phyloP scores from a whole-genome alignment of 345 rosid genomes.

The Fremontodendron californicum region DNA sequence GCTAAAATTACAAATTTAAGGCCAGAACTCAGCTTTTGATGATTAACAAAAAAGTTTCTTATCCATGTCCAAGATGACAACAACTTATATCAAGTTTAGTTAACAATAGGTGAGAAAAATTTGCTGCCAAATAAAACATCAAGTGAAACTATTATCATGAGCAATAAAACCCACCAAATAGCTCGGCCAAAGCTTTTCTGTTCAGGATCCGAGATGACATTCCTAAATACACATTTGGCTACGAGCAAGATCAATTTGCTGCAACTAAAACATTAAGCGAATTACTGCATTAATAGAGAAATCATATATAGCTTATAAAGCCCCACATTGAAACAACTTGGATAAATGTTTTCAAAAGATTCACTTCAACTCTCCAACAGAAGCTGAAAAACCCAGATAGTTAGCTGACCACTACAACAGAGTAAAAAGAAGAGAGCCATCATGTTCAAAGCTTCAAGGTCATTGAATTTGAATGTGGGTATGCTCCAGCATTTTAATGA shows the following conservation, averaged over 20 bases:
- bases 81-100: background rate
- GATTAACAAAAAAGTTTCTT: background rate
- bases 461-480: background rate
- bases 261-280: background rate
- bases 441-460: background rate
- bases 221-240: too few species aligned
- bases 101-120: background rate
- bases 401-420: too few species aligned
- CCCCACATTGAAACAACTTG: background rate
- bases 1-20: background rate
- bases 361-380: too few species aligned
- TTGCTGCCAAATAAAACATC: too few species aligned
- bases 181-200: too few species aligned
- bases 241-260: too few species aligned
- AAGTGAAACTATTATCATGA: too few species aligned
- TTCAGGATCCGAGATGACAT: too few species aligned
- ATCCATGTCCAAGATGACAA: background rate
- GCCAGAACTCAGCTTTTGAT: background rate
- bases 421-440: background rate
- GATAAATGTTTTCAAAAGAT: background rate
- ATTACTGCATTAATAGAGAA: background rate
- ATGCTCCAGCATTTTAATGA: too few species aligned
- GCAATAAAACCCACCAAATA: too few species aligned
- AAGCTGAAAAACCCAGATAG: background rate
- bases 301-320: background rate